These are phyloP conservation scores for Prasinococcaceae sp. DNA, from an alignment of 139 green algal genomes.

Conservation along the genomic window DNA sequence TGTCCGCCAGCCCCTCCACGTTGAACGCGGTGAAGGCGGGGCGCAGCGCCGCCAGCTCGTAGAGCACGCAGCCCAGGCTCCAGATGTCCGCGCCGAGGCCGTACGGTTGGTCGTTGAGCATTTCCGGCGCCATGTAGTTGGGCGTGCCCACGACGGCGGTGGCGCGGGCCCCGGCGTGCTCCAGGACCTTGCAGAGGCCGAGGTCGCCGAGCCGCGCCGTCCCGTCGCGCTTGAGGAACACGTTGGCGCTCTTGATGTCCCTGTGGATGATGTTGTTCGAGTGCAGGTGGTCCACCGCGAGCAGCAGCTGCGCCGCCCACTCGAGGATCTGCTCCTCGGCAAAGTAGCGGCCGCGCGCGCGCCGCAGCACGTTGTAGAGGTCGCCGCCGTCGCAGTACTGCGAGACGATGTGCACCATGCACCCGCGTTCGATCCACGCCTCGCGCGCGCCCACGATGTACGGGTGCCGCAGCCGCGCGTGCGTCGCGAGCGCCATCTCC, in stretches of 20 bases:
- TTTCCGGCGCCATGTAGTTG: conserved; percentile 25
- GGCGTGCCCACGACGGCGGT: conserved; percentile 21
- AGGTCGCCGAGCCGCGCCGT: conserved; percentile 16
- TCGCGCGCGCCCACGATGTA: conserved; percentile 13
- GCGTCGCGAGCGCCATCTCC: conserved; percentile 12
- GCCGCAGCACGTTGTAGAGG: conserved; percentile 3
- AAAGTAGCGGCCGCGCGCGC: background rate
- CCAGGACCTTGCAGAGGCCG: conserved; percentile 15
- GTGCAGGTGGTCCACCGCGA: conserved; percentile 20
- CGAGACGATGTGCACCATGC: conserved; percentile 11
- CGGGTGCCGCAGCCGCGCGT: conserved; percentile 1
- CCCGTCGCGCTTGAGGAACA: conserved; percentile 4
- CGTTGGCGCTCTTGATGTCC: conserved; percentile 11
- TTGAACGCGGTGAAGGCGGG: conserved; percentile 4
- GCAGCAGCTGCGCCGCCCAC: conserved; percentile 21
- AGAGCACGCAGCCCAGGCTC: conserved; percentile 18
- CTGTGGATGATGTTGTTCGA: conserved; percentile 15
- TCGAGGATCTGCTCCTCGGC: conserved; percentile 9
- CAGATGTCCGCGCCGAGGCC: conserved; percentile 18
- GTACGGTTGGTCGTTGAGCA: conserved; percentile 17
- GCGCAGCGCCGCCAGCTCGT: conserved; percentile 7
- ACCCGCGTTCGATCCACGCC: conserved; percentile 13
- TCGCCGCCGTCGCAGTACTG: conserved; percentile 15
- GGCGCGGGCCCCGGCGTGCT: conserved; percentile 5
- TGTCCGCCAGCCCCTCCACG: conserved; percentile 11